Evolutionary conservation across 371 early-diverging fungal species (phyloP).

Genomic region (Ordospora colligata): DNA sequence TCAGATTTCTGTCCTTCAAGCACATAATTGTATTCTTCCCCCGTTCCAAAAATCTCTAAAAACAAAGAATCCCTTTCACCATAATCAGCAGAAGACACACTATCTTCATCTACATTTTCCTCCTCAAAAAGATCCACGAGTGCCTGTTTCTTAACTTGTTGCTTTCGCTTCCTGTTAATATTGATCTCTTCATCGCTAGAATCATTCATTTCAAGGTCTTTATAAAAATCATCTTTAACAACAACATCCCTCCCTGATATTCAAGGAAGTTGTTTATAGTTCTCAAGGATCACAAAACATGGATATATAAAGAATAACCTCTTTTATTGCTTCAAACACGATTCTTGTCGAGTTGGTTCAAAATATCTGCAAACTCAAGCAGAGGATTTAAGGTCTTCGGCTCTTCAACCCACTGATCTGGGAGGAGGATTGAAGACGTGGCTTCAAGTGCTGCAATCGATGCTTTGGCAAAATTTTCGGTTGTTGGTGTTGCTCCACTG

Average conservation of each 20-base stretch:
- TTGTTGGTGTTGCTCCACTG: constrained; percentile 71
- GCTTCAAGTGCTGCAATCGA: constrained; percentile 90
- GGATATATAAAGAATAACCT: not conserved
- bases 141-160: not conserved
- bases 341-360: constrained; percentile 43
- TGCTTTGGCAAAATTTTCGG: constrained; percentile 96
- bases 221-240: not conserved
- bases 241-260: not conserved
- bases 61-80: constrained; percentile 33
- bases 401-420: constrained; percentile 79
- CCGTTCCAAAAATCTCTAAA: constrained; percentile 48
- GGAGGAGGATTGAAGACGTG: constrained; percentile 90
- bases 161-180: not conserved
- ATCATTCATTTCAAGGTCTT: constrained; percentile 17
- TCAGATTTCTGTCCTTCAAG: constrained; percentile 1
- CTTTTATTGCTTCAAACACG: constrained; percentile 10
- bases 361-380: constrained; percentile 43
- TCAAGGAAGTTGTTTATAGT: not conserved
- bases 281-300: not conserved
- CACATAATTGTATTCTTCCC: constrained; percentile 48
- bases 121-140: constrained; percentile 28
- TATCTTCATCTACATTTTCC: not conserved
- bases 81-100: not conserved
- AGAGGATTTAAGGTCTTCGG: constrained; percentile 52
- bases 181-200: constrained; percentile 28